Base-by-base conservation (phyloP, 306 rosid genomes). In the Mimosa bimucronata region DNA sequence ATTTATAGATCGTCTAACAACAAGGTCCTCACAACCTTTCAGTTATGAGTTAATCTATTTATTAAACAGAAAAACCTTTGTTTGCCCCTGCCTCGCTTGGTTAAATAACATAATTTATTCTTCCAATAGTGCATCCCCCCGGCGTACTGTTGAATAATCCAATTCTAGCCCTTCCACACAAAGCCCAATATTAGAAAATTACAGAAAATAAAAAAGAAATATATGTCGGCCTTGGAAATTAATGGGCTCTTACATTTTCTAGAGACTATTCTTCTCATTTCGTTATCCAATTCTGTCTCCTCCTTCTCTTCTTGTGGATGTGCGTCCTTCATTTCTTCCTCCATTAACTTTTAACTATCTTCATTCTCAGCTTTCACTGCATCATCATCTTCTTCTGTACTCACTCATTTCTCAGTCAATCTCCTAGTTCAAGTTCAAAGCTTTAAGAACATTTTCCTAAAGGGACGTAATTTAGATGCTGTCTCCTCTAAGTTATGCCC, bases 401-500 rank as follows among this genome's bases (percentile, higher is more conserved):
- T 62, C 28, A 9, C 61, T 70, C 48, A 55, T 18, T 40, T 30
- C 58, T 55, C 70, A 68, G 46, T 58, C 71, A 67, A 67, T 53
- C 41, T 65, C n/a, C n/a, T n/a, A n/a, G n/a, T 34, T 34, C 3
- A 34, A 14, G 28, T 45, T 60, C 37, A 40, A 14, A 42, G 7
- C 40, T 67, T n/a, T 30, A 46, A 42, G n/a, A 67, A 4, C 31
- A 16, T 6, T 23, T 13, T 3, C 34, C 19, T 9, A 46, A 14
- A 31, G 37, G 31, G 9, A 10, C 42, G 4, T 11, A 25, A 69
- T n/a, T 68, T 15, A 40, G 13, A 42, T 80, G 66, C 13, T 70
- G 31, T 12, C 67, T 38, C 74, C 40, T 42, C 55, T 25, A 80
- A 55, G 76, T 83, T 46, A 71, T 66, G 78, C 53, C n/a, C 34